Evolutionary conservation across 73 alveolate genomes (phyloP).

Genomic region (Paramecium biaurelia): DNA sequence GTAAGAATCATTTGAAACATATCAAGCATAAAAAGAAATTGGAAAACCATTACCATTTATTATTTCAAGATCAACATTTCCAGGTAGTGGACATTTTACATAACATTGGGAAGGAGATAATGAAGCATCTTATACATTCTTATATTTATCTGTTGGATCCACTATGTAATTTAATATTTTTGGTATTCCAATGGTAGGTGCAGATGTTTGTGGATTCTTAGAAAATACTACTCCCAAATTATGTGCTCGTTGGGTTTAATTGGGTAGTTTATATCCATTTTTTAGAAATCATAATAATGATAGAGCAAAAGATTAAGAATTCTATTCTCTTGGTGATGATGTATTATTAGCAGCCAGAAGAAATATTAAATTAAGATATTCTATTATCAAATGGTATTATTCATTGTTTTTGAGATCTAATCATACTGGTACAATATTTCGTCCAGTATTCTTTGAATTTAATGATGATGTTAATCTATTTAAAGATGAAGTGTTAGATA

Average conservation of each 20-base stretch:
- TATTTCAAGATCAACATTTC: slow-evolving; percentile 80
- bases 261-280: slow-evolving; percentile 80
- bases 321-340: slow-evolving; percentile 50
- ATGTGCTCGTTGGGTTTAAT: slow-evolving; percentile 82
- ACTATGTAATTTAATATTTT: slow-evolving; percentile 83
- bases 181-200: slow-evolving; percentile 93
- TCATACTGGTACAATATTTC: slow-evolving; percentile 69
- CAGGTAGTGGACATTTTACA: slow-evolving; percentile 88
- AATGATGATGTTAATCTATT: slow-evolving; percentile 65
- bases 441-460: slow-evolving; percentile 79
- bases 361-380: slow-evolving; percentile 82
- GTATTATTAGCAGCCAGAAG: neutral
- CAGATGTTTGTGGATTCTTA: slow-evolving; percentile 90
- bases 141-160: slow-evolving; percentile 81
- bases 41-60: slow-evolving; percentile 79
- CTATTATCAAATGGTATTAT: slow-evolving; percentile 84
- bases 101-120: slow-evolving; percentile 90
- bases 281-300: slow-evolving; percentile 79
- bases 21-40: slow-evolving; percentile 14
- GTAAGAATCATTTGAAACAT: slow-evolving; percentile 45
- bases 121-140: slow-evolving; percentile 67
- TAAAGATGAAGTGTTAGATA: slow-evolving; percentile 63
- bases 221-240: slow-evolving; percentile 72
- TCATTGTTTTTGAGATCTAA: slow-evolving; percentile 64
- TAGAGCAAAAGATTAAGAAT: slow-evolving; percentile 66